Evolutionary conservation across 768 basidiomycete species (phyloP), one percentile per base, ranked within the genome.

Genomic region (Tulasnella sp.): DNA sequence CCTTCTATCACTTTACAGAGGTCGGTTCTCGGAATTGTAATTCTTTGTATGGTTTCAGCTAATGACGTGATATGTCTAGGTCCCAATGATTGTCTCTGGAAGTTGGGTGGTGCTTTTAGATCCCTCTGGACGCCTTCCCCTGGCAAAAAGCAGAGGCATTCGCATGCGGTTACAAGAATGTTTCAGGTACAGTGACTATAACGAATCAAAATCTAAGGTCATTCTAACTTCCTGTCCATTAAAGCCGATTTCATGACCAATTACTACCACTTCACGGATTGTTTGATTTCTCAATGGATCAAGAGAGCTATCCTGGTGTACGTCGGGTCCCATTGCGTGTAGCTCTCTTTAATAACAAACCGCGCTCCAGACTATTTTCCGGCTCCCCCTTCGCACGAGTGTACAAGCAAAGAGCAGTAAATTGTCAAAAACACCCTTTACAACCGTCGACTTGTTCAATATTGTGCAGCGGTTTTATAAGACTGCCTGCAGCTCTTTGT

Each of bases 1-100:
- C 86, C 0, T 86, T 88, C 84, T 89, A 85, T 76, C 86, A 88
- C 77, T 84, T 88, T 71, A 84, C 86, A 0, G 87, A 88, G 81
- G 87, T 87, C 0, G 81, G 87, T 87, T 71, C 68, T 82, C 11
- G 82, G 82, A 25, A 22, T 45, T 58, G 49, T 82, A 64, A 52
- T 82, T n/a, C 12, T 84, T 1, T 73, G 84, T 3, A 19, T 7
- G 25, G 19, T n/a, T 31, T 67, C 37, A 4, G 8, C 17, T 34
- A 75, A 76, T 31, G 3, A 14, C n/a, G 36, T 12, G 15, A 68
- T 54, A 69, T 52, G 74, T 78, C 6, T 68, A 84, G 83, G 64
- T 84, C 19, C 80, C 79, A 5, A 83, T 83, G 81, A 81, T 85
- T 52, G 78, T 85, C 3, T 84, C 84, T 0, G 82, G 82, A 25